Conservation (phyloP, 805 yeast species). For the Spathaspora girioi region DNA sequence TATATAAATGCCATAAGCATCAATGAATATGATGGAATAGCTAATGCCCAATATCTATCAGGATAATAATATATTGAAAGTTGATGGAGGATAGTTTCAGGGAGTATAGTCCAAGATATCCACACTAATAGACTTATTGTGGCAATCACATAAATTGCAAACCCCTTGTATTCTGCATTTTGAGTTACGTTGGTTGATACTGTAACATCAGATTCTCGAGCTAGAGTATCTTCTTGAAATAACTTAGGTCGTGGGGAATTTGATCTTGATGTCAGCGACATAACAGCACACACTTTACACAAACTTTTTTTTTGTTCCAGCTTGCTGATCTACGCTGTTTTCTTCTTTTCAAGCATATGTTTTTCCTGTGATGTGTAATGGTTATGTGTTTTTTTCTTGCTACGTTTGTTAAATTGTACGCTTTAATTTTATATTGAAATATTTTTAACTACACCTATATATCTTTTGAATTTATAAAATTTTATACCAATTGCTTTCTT, state of each 20-base stretch:
- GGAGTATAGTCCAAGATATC: conserved; percentile 72
- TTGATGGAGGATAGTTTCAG: conserved; percentile 50
- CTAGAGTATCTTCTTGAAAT: conserved; percentile 44
- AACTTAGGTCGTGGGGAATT: neutral
- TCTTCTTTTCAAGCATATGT: neutral
- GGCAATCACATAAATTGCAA: conserved; percentile 72
- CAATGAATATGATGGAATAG: conserved; percentile 67
- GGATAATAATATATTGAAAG: conserved; percentile 73
- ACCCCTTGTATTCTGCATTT: conserved; percentile 82
- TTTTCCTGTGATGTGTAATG: neutral
- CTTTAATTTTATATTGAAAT: no score
- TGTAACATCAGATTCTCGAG: conserved; percentile 63
- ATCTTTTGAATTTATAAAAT: neutral
- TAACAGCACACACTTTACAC: no score
- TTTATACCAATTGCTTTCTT: conserved; percentile 55
- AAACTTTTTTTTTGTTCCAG: neutral
- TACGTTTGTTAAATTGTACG: neutral
- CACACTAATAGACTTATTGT: conserved; percentile 53
- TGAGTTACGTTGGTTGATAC: conserved; percentile 50
- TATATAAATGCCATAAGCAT: conserved; percentile 72
- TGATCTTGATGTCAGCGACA: neutral
- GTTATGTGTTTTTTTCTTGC: neutral
- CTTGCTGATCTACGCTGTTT: neutral
- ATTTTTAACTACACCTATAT: neutral
- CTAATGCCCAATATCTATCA: conserved; percentile 87